Conservation (phyloP, 2,329 filamentous ascomycete species). For the Ophiostoma quercus region DNA sequence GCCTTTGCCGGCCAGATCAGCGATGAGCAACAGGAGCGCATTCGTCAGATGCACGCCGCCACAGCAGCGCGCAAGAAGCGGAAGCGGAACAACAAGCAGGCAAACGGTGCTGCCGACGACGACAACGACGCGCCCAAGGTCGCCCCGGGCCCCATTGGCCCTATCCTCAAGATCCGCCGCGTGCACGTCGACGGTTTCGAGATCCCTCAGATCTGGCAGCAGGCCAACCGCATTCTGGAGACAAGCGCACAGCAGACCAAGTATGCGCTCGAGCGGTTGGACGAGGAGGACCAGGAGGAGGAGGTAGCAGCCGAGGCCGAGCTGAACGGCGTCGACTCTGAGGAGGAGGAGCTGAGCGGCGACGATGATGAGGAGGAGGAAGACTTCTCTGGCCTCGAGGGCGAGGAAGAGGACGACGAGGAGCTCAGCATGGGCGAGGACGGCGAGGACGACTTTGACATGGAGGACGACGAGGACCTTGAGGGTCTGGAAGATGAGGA, state of each 20-base stretch:
- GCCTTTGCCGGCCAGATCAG: conserved; percentile 68
- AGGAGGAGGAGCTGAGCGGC: conserved; percentile 31
- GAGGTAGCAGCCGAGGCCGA: conserved; percentile 33
- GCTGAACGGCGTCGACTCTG: conserved; percentile 28
- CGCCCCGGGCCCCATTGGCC: conserved; percentile 65
- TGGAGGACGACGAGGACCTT: conserved; percentile 31
- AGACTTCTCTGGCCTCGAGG: conserved; percentile 28
- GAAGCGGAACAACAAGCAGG: conserved; percentile 48
- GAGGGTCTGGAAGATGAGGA: conserved; percentile 31
- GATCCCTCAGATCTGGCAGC: conserved; percentile 87
- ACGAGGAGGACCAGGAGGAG: conserved; percentile 39
- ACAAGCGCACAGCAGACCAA: conserved; percentile 48
- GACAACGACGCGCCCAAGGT: conserved; percentile 48
- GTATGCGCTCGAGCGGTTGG: conserved; percentile 45
- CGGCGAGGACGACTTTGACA: conserved; percentile 32
- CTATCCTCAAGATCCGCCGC: conserved; percentile 68
- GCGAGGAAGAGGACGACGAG: conserved; percentile 29
- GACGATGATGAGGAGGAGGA: conserved; percentile 31
- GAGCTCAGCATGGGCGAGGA: conserved; percentile 29
- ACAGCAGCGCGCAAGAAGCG: conserved; percentile 64
- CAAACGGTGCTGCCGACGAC: neutral
- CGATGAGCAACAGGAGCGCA: conserved; percentile 63
- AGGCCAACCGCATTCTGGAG: conserved; percentile 74
- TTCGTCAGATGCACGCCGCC: conserved; percentile 41
- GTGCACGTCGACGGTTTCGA: conserved; percentile 84